phyloP scores from a whole-genome alignment of 2,329 filamentous ascomycete genomes.

The Talaromyces amestolkiae region DNA sequence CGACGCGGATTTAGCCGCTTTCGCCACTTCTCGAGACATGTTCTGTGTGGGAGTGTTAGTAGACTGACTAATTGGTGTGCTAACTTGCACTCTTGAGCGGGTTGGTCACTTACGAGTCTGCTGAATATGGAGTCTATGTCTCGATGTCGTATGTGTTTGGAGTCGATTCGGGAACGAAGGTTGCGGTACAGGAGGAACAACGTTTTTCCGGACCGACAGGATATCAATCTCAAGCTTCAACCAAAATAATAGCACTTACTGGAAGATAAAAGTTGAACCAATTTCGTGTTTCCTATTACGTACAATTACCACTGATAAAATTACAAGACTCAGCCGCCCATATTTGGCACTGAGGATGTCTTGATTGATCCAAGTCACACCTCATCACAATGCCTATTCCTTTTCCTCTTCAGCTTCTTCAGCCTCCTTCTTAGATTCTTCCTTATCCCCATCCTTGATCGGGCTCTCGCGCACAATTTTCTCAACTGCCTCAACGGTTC shows the following conservation, averaged over 20 bases:
- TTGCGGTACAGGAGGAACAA: slow-evolving; percentile 3
- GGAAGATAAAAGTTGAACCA: background rate
- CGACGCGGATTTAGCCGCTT: slow-evolving; percentile 40
- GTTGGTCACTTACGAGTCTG: slow-evolving; percentile 6
- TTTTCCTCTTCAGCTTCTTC: slow-evolving; percentile 12
- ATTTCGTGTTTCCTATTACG: background rate
- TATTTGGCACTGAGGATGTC: background rate
- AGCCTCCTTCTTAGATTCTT: slow-evolving; percentile 1
- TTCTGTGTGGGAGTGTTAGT: slow-evolving; percentile 19
- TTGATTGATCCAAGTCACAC: background rate
- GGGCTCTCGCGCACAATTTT: slow-evolving; percentile 59
- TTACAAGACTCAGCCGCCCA: background rate
- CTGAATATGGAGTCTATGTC: slow-evolving; percentile 6
- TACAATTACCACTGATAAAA: background rate
- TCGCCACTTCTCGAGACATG: slow-evolving; percentile 38
- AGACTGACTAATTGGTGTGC: background rate
- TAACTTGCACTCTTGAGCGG: background rate
- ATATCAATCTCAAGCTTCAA: background rate
- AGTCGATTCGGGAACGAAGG: slow-evolving; percentile 5
- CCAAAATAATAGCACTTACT: background rate
- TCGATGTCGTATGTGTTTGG: slow-evolving; percentile 5
- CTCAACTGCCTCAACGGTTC: slow-evolving; percentile 74
- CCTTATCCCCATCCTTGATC: slow-evolving; percentile 10
- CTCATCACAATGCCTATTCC: background rate
- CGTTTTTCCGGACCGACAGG: slow-evolving; percentile 16